Conservation (phyloP, 257 asterid genomes). For the Fraxinus americana region DNA sequence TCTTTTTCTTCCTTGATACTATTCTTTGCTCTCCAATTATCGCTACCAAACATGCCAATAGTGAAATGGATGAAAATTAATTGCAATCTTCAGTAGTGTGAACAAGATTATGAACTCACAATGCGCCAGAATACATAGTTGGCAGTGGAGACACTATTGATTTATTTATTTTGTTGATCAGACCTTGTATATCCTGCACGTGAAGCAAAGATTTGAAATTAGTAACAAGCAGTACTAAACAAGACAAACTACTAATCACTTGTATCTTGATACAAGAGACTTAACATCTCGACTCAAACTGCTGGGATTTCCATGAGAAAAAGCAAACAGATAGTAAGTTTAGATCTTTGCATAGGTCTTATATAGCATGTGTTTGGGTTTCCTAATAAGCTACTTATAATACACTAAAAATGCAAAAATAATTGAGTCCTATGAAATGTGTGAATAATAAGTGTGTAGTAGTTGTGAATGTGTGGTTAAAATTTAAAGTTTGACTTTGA, state of each 20-base stretch:
- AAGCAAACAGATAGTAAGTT: not conserved
- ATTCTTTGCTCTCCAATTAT: not conserved
- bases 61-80: not conserved
- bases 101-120: constrained; percentile 58
- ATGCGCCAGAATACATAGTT: constrained; percentile 73
- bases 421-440: too few species aligned
- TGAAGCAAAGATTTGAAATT: constrained; percentile 17
- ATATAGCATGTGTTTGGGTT: too few species aligned
- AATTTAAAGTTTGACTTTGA: too few species aligned
- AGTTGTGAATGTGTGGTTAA: too few species aligned
- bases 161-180: constrained; percentile 88
- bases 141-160: constrained; percentile 91
- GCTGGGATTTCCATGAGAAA: not conserved
- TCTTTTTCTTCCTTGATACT: not conserved
- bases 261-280: not conserved
- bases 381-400: too few species aligned
- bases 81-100: not conserved
- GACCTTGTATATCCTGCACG: constrained; percentile 93
- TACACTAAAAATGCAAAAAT: too few species aligned
- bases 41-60: not conserved
- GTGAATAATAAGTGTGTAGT: too few species aligned
- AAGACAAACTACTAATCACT: not conserved
- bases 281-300: not conserved
- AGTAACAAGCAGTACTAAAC: constrained; percentile 2
- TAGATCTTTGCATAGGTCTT: not conserved